Percentiles rank a stretch among this genome's conserved stretches.
These are phyloP conservation scores for Emmonsia crescens DNA, from an alignment of 2,329 filamentous ascomycete species.

Conservation along the genomic window DNA sequence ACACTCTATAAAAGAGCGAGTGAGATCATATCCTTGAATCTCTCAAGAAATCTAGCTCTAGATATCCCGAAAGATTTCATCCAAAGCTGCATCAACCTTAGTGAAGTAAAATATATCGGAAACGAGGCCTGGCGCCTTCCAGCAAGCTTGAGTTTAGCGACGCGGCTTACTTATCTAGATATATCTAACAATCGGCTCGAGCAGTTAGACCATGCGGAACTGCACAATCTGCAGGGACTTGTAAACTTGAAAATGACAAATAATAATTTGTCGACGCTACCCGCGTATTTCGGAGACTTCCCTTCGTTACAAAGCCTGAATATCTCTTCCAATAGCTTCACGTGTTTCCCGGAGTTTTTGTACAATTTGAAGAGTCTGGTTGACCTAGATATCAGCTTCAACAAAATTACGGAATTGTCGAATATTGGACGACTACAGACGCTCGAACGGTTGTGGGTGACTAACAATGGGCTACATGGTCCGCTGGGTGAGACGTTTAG, in stretches of 20 bases:
- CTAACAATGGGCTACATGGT: slow-evolving; percentile 79
- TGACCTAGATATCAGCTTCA: slow-evolving; percentile 95
- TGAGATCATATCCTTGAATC: slow-evolving; percentile 89
- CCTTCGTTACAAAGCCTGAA: slow-evolving; percentile 71
- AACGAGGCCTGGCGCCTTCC: slow-evolving; percentile 86
- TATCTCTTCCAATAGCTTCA: slow-evolving; percentile 85
- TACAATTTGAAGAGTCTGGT: slow-evolving; percentile 73
- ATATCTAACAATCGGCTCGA: slow-evolving; percentile 91
- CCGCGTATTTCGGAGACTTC: slow-evolving; percentile 73
- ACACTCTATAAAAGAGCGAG: slow-evolving; percentile 80
- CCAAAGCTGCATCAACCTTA: slow-evolving; percentile 77
- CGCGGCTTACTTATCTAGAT: slow-evolving; percentile 75
- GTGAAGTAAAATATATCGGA: slow-evolving; percentile 91
- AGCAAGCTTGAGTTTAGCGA: slow-evolving; percentile 69
- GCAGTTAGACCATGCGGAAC: slow-evolving; percentile 71
- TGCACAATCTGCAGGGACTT: slow-evolving; percentile 63
- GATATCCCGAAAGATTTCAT: slow-evolving; percentile 95
- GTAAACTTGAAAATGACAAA: slow-evolving; percentile 89
- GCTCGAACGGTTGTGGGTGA: slow-evolving; percentile 84
- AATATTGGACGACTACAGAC: slow-evolving; percentile 68
- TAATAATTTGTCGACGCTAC: slow-evolving; percentile 71
- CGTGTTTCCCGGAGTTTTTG: slow-evolving; percentile 73
- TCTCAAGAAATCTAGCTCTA: slow-evolving; percentile 83
- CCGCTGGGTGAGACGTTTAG: slow-evolving; percentile 62
- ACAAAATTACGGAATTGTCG: slow-evolving; percentile 69